Conservation (phyloP, 345 rosid genomes). For the Rubroshorea leprosula region DNA sequence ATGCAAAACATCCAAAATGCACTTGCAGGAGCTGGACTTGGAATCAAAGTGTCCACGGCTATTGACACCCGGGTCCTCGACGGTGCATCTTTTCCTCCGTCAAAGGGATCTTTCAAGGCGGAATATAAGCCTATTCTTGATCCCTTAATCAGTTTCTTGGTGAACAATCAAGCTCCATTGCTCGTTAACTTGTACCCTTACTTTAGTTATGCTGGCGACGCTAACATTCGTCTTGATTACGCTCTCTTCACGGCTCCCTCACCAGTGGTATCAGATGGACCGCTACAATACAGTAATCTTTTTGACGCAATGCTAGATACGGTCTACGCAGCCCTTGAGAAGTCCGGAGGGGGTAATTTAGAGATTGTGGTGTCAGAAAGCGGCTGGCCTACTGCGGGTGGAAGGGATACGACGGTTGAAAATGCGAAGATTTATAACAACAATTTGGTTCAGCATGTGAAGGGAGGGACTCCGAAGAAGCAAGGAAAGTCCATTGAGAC, state of each 20-base stretch:
- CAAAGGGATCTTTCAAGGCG: conserved; percentile 8
- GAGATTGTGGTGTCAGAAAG: too few species aligned
- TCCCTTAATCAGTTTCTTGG: conserved; percentile 5
- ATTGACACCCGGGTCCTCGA: conserved; percentile 8
- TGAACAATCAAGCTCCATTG: not conserved
- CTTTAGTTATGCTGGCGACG: not conserved
- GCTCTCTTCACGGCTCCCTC: not conserved
- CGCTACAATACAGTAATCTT: too few species aligned
- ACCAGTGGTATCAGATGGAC: too few species aligned
- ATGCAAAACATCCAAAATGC: conserved; percentile 13
- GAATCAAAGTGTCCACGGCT: conserved; percentile 16
- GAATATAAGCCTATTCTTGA: not conserved
- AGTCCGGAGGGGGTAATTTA: too few species aligned
- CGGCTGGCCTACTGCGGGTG: too few species aligned
- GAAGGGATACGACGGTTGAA: too few species aligned
- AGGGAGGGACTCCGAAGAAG: too few species aligned
- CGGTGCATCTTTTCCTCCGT: conserved; percentile 22
- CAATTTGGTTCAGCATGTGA: too few species aligned
- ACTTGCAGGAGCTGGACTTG: not conserved
- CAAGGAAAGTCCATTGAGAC: too few species aligned
- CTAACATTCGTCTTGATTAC: not conserved
- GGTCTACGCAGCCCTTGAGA: too few species aligned
- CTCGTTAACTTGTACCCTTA: not conserved
- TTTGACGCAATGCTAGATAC: too few species aligned
- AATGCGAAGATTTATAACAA: too few species aligned